Percentiles rank a stretch among this genome's conserved stretches.
These are phyloP conservation scores for Pseudogymnoascus sp. DNA, from an alignment of 2,329 filamentous ascomycete species.

Conservation along the genomic window DNA sequence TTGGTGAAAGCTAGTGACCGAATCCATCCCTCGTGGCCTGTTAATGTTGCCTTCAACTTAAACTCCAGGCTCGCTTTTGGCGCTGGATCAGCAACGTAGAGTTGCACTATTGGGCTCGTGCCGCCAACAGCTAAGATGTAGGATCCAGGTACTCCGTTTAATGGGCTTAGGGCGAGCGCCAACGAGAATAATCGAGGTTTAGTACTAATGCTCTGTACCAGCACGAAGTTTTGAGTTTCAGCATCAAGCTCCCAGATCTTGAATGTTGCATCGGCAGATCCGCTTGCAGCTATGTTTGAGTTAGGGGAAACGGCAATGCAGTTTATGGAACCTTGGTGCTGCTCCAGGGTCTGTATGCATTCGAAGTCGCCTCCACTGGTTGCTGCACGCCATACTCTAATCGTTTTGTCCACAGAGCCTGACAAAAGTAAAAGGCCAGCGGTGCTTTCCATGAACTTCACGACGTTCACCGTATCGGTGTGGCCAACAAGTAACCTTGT, in stretches of 20 bases:
- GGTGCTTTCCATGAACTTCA: conserved; percentile 61
- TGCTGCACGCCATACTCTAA: conserved; percentile 63
- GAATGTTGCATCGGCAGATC: conserved; percentile 69
- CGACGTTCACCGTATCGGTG: conserved; percentile 69
- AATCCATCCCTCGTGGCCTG: conserved; percentile 93
- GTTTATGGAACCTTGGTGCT: conserved; percentile 72
- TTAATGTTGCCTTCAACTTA: conserved; percentile 64
- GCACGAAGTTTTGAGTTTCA: conserved; percentile 35
- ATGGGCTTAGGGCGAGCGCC: conserved; percentile 58
- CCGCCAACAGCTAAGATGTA: conserved; percentile 77
- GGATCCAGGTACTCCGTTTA: conserved; percentile 44
- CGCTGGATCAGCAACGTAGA: conserved; percentile 55
- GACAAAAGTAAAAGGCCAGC: conserved; percentile 59
- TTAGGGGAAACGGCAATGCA: conserved; percentile 41
- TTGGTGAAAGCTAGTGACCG: conserved; percentile 71
- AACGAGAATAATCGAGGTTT: conserved; percentile 77
- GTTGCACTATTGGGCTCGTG: conserved; percentile 72
- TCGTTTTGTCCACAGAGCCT: conserved; percentile 71
- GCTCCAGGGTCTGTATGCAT: conserved; percentile 49
- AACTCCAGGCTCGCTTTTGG: conserved; percentile 44
- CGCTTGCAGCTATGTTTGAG: conserved; percentile 59
- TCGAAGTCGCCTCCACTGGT: conserved; percentile 22
- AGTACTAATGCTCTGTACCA: conserved; percentile 64
- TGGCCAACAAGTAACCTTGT: conserved; percentile 66
- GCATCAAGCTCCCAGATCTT: conserved; percentile 59